Evolutionary conservation across 2,329 filamentous ascomycete species (phyloP), one percentile per base, ranked within the genome.

Genomic region (Aspergillus fumigatiaffinis): DNA sequence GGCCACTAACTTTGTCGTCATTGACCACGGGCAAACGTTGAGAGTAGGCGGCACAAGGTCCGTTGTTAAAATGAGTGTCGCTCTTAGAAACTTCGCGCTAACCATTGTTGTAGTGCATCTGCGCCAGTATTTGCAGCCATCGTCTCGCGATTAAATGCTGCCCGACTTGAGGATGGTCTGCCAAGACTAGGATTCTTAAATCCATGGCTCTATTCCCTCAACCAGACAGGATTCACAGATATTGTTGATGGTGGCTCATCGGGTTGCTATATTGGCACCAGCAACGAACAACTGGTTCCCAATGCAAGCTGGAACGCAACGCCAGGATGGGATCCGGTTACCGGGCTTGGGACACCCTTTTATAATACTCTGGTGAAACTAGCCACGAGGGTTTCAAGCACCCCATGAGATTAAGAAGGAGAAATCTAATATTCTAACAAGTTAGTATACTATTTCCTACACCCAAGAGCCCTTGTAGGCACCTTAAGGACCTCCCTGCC

Each of bases 71-170:
- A 17, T 25, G 6, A 14, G 3, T 14, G 12, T 47, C 44, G 14
- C 21, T 23, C 44, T 23, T 14, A 47, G 23, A 23, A 47, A 7
- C 6, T 47, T 23, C 12, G 21, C 14, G 12, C 44, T 47, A 23
- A 47, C 44, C 12, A 0, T 47, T 2, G 44, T 10, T 17, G 35
- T 51, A 77, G 74, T 67, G 86, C 87, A 0, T 81, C 87, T 2
- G 76, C 84, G 0, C 88, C 88, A 0, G 76, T 85, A 0, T 81
- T 87, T 51, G 86, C 87, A 0, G 81, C 80, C 14, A 80, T 91
- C 60, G 75, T 91, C 51, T 79, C 83, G 0, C 78, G 89, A 41
- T 71, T 91, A 52, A 90, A 90, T 66, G 84, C 86, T 58, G 81
- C 83, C 23, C 78, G 86, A 32, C 71, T 88, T 50, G 74, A 80